Base-by-base conservation (phyloP, 306 rosid species). In the Dalbergia cultrata region DNA sequence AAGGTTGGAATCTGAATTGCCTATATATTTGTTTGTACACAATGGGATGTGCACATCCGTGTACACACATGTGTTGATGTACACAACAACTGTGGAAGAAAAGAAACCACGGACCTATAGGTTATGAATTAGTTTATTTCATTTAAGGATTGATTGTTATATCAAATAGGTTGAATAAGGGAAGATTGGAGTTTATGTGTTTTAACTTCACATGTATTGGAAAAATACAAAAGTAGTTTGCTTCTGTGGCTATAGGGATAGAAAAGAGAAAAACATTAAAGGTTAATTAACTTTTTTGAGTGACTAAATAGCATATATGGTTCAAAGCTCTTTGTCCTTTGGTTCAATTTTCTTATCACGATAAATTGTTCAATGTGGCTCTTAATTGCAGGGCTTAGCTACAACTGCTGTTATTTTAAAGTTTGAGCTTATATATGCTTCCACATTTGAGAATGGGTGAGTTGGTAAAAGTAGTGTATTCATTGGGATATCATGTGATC, bases 351-450 rank as follows among this genome's bases (percentile, higher is more conserved):
- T 52, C 41, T 72, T 54, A 54, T 14, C 74, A 50, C 67, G 39
- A 26, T 61, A 9, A 70, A 53, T 58, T 74, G 58, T 59, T 75
- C 79, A 47, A 81, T 70, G 68, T 79, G 80, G 50, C 58, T 31
- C 78, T 63, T 76, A 75, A 57, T 83, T 88, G 58, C 89, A 95
- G 98, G 98, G 90, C 67, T 86, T 88, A 53, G 65, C 92, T 41
- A 83, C 85, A 64, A 83, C 91, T 78, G 90, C 96, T 16, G 90
- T 89, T 81, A 83, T 95, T 88, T 79, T 95, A 88, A 95, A 93
- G 88, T 93, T 95, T 86, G 99, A 95, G 90, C 97, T 95, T 74
- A 72, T 91, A 87, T 91, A 89, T 89, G 93, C 96, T 61, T 87
- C 98, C 45, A 50, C 78, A 71, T 74, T 63, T 44, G 93, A 79